Evolutionary conservation across 768 basidiomycete genomes (phyloP).

Genomic region (Cystofilobasidium bisporidii): DNA sequence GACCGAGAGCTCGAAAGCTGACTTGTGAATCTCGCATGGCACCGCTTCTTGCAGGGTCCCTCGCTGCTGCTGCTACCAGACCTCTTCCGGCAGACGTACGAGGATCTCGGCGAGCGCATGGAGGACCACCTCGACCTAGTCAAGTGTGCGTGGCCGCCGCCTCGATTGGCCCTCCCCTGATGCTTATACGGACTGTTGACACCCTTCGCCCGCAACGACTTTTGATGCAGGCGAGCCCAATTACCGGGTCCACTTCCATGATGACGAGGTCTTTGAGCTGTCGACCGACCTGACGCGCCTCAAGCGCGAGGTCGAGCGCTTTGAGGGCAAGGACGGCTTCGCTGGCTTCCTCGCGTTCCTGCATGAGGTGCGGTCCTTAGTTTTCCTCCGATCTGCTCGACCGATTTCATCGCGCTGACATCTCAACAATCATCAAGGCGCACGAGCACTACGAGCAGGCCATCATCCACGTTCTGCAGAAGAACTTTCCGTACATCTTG

Average conservation of each 20-base stretch:
- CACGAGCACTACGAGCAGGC: slow-evolving; percentile 41
- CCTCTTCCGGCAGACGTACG: slow-evolving; percentile 41
- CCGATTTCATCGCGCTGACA: too few species aligned
- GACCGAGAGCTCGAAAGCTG: too few species aligned
- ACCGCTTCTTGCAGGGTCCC: slow-evolving; percentile 32
- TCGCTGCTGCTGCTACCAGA: slow-evolving; percentile 41
- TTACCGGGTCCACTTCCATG: slow-evolving; percentile 43
- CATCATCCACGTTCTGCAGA: slow-evolving; percentile 40
- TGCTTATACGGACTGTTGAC: too few species aligned
- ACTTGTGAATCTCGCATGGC: too few species aligned
- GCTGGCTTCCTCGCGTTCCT: slow-evolving; percentile 37
- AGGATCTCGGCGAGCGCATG: slow-evolving; percentile 41
- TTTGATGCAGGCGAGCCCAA: slow-evolving; percentile 38
- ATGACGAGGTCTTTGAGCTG: slow-evolving; percentile 40
- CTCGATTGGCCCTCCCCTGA: too few species aligned
- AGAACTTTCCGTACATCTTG: slow-evolving; percentile 39
- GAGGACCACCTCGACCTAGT: slow-evolving; percentile 41
- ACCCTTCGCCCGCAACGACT: background rate
- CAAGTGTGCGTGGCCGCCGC: slow-evolving; percentile 35
- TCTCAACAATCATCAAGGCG: too few species aligned
- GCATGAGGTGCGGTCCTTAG: slow-evolving; percentile 32
- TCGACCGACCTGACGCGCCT: slow-evolving; percentile 39
- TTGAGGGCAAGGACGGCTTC: slow-evolving; percentile 41
- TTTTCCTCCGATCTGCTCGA: too few species aligned
- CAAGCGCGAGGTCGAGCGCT: slow-evolving; percentile 41